Conservation (phyloP, 805 yeast species). For the Candida schatavii region DNA sequence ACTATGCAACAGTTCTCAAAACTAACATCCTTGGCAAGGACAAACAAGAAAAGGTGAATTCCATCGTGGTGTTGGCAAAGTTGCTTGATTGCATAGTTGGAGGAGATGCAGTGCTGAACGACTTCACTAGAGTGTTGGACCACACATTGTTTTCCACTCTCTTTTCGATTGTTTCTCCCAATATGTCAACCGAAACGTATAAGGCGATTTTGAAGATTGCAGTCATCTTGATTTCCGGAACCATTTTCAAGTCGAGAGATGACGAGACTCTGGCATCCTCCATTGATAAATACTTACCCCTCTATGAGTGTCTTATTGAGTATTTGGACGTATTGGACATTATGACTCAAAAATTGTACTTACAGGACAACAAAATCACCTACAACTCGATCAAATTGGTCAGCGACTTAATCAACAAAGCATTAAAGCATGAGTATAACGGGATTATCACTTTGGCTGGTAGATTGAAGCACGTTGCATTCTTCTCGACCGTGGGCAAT, state of each 20-base stretch:
- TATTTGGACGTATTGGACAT: conserved; percentile 41
- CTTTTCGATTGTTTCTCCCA: conserved; percentile 38
- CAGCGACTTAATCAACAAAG: conserved; percentile 41
- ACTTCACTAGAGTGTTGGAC: conserved; percentile 35
- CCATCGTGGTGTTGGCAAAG: conserved; percentile 53
- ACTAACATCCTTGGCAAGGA: conserved; percentile 44
- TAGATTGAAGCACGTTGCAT: conserved; percentile 45
- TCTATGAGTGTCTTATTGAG: conserved; percentile 35
- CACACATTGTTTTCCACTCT: conserved; percentile 38
- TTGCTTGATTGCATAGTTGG: conserved; percentile 42
- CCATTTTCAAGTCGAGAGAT: conserved; percentile 37
- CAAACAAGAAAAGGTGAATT: conserved; percentile 50
- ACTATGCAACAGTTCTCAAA: conserved; percentile 36
- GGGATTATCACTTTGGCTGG: conserved; percentile 44
- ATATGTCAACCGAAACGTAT: conserved; percentile 45
- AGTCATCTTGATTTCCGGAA: conserved; percentile 41
- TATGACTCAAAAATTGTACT: conserved; percentile 40
- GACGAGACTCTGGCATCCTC: conserved; percentile 19
- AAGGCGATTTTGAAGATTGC: conserved; percentile 44
- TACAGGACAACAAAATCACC: conserved; percentile 44
- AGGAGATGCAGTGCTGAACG: conserved; percentile 39
- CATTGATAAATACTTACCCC: conserved; percentile 32
- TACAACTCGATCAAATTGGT: conserved; percentile 44
- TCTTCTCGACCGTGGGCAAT: conserved; percentile 42
- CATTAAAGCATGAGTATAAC: conserved; percentile 40